Base-by-base conservation (phyloP, 148 eudicot genomes). In the Chenopodium berlandieri region DNA sequence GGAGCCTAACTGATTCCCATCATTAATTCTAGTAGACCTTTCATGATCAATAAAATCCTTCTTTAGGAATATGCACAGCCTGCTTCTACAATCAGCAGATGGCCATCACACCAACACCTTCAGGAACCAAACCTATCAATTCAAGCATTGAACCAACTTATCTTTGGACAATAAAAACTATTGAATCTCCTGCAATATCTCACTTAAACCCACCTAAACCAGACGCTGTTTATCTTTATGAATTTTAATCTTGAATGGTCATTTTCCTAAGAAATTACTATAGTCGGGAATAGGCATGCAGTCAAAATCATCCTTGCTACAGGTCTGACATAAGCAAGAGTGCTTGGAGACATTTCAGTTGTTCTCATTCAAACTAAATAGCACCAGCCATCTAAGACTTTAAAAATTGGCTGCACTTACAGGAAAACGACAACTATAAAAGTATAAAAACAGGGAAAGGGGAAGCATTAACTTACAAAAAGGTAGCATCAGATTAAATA, bases 151-250 rank as follows among this genome's bases (percentile, higher is more conserved):
- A 40, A 77, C 52, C 32, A 63, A 37, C 30, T 77, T 48, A 22
- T 8, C 40, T 62, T 34, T n/a, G 40, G 40, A 34, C 40, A 34
- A 20, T 60, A 27, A 10, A 64, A 16, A 2, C 56, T 11, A 6
- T 64, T 11, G 16, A 44, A 31, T 76, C 25, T n/a, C 37, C 30
- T 34, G 19, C 4, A 13, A 31, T 10, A 77, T 5, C 71, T 63
- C 10, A 23, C 10, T 23, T 25, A 62, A 77, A 1, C 11, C 54
- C 52, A 77, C 12, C 52, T 20, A 34, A 63, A 76, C 27, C 79
- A 76, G 50, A 62, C 4, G 30, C 30, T 76, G 67, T 58, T 58
- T 48, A 40, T 76, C 12, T 76, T 76, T 76, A 31, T 60, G 47
- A 60, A 30, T 6, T 8, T 58, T 62, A 34, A 12, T 22, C 71